phyloP scores from a whole-genome alignment of 305 asterid genomes.

The Fraxinus angustifolia region DNA sequence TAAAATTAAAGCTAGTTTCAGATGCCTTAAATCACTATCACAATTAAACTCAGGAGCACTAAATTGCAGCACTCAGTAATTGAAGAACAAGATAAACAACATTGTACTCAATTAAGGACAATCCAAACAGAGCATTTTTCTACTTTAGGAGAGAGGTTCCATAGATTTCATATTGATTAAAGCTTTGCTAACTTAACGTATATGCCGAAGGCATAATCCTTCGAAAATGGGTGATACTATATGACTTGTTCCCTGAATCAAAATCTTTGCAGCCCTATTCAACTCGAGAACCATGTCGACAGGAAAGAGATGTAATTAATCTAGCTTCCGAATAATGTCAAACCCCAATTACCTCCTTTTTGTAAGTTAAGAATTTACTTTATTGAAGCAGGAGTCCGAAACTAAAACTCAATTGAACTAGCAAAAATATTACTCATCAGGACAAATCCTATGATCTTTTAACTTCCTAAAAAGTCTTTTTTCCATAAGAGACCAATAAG shows the following conservation, averaged over 20 bases:
- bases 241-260: background rate
- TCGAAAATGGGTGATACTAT: background rate
- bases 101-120: background rate
- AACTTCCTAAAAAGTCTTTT: background rate
- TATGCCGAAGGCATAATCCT: background rate
- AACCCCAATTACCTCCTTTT: background rate
- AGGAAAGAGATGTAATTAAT: background rate
- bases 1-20: conserved; percentile 21
- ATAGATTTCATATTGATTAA: background rate
- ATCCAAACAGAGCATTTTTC: background rate
- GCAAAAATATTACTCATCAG: background rate
- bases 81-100: background rate
- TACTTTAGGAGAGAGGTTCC: background rate
- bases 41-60: conserved; percentile 14
- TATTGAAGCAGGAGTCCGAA: background rate
- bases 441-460: background rate
- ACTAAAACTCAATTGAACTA: background rate
- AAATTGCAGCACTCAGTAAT: background rate
- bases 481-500: background rate
- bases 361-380: background rate
- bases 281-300: background rate
- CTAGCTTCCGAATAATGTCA: background rate
- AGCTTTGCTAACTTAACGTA: background rate
- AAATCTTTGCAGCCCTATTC: background rate
- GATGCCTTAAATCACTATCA: conserved; percentile 18